Base-by-base conservation (phyloP, 2,329 filamentous ascomycete genomes). In the Aspergillus niger region DNA sequence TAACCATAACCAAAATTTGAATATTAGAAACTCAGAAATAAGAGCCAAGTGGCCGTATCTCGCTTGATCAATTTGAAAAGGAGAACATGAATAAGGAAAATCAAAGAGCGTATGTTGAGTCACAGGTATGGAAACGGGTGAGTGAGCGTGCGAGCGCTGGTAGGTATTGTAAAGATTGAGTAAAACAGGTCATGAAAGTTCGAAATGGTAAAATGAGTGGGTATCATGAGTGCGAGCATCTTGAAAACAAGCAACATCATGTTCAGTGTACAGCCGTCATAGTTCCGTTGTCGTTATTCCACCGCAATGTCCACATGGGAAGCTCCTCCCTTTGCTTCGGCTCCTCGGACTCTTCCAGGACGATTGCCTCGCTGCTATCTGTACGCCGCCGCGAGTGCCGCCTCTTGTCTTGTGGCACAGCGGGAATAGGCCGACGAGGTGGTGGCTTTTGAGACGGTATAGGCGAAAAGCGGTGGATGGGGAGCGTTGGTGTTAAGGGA, bases 271-370 rank as follows among this genome's bases (percentile, higher is more conserved):
- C 75, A 48, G 76, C 64, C 41, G 74, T 71, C 55, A 78, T 53
- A 43, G 69, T 73, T 32, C 65, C 65, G 41, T 63, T 63, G 26
- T 85, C 77, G 79, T 82, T 62, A 73, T 74, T 69, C 75, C 76
- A 72, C 47, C 76, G 69, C 59, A 75, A 64, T 49, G 75, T 69
- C 78, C 78, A 80, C 26, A 78, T 68, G 5, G 77, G 76, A 57
- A 82, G 78, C 5, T 81, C 81, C 10, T 83, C 68, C 54, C 87
- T 85, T 80, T 86, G 85, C 47, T 77, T 80, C 63, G 83, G 82
- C 30, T 81, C 80, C 3, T 80, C 78, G 1, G 77, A 74, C 22
- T 77, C 71, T 54, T 77, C 77, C 48, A 79, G 70, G 53, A 77
- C 74, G 51, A 83, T 81, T 59, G 79, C 79, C 67, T 81, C 78